Percentiles rank a stretch among this genome's conserved stretches.
These are phyloP conservation scores for Stephania yunnanensis DNA, from an alignment of 164 flowering plant genomes.

Conservation along the genomic window DNA sequence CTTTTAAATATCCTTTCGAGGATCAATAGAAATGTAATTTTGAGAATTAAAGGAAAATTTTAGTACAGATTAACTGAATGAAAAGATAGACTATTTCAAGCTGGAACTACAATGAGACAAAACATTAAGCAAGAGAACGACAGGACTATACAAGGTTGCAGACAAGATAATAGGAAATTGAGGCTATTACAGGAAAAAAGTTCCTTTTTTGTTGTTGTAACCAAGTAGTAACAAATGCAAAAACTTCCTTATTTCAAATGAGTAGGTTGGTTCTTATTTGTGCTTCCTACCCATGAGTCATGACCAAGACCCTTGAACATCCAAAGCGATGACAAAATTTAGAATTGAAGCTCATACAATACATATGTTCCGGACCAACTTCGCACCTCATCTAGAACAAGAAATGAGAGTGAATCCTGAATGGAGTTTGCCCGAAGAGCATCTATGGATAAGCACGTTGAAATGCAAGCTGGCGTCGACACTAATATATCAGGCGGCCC, in stretches of 20 bases:
- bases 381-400: conserved; percentile 89
- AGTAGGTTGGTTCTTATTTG: not conserved
- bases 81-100: not conserved
- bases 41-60: not conserved
- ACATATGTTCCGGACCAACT: not conserved
- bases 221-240: not conserved
- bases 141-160: not conserved
- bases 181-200: not conserved
- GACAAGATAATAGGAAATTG: not conserved
- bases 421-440: conserved; percentile 47
- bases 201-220: not conserved
- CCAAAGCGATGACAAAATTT: not conserved
- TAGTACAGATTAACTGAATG: not conserved
- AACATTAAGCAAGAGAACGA: not conserved
- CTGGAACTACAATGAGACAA: not conserved
- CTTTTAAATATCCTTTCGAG: not conserved
- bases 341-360: not conserved
- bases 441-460: conserved; percentile 58
- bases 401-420: conserved; percentile 59
- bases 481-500: conserved; percentile 83
- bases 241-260: not conserved
- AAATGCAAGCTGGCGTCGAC: conserved; percentile 79
- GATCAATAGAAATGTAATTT: not conserved
- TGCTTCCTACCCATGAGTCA: not conserved
- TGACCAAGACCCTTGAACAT: not conserved